Percentiles rank a stretch among this genome's conserved stretches.
Conservation (phyloP, 495 filamentous ascomycete genomes). For the Xylaria palmicola region DNA sequence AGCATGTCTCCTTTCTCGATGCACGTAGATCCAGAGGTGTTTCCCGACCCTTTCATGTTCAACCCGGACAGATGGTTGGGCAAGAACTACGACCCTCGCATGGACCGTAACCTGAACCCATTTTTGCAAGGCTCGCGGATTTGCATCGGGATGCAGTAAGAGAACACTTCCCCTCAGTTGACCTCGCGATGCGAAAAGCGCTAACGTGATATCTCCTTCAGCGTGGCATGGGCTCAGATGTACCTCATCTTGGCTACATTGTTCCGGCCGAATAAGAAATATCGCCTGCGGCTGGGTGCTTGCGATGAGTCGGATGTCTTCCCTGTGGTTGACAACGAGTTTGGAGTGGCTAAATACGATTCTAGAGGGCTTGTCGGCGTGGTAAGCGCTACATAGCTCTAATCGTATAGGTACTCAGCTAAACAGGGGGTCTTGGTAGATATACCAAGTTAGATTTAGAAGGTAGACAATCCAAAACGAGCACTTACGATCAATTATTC, state of each 20-base stretch:
- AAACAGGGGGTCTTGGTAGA: too few species aligned
- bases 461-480: too few species aligned
- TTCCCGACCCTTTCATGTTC: conserved; percentile 36
- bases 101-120: conserved; percentile 17
- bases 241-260: neutral
- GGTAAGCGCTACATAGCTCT: neutral
- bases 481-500: too few species aligned
- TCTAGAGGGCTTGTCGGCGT: neutral
- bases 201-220: neutral
- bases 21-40: conserved; percentile 36
- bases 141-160: conserved; percentile 26
- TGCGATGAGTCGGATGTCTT: neutral
- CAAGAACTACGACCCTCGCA: conserved; percentile 26
- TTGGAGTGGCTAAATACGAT: neutral
- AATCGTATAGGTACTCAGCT: neutral
- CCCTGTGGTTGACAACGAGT: neutral
- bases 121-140: conserved; percentile 22
- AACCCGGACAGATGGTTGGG: conserved; percentile 44
- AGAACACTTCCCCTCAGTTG: neutral
- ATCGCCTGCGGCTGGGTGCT: neutral
- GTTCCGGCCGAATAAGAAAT: neutral
- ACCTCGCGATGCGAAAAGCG: neutral
- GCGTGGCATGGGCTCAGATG: neutral
- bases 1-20: conserved; percentile 27
- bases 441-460: too few species aligned